Evolutionary conservation across 2,329 filamentous ascomycete species (phyloP).

Genomic region (Talaromyces atroroseus): DNA sequence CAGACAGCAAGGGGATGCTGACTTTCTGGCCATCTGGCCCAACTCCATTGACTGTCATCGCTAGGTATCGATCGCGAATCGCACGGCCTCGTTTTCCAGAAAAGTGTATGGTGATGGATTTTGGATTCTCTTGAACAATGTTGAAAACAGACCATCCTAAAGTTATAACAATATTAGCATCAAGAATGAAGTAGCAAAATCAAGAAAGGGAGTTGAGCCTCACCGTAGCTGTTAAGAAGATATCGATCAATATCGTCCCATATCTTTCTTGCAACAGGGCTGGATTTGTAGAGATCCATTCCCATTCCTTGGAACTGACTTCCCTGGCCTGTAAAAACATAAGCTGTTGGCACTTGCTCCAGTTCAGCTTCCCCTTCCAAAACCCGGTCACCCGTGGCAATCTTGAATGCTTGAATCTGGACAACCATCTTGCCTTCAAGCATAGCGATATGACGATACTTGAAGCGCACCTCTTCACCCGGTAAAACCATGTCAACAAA

Average conservation of each 20-base stretch:
- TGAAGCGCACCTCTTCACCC: constrained; percentile 90
- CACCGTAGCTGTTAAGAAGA: constrained; percentile 85
- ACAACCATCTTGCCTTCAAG: constrained; percentile 97
- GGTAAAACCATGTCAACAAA: constrained; percentile 97
- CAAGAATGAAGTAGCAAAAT: not conserved
- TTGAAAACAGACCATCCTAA: not conserved
- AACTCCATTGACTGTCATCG: not conserved
- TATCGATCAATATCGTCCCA: constrained; percentile 98
- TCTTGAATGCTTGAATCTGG: constrained; percentile 94
- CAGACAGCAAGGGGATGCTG: constrained; percentile 28
- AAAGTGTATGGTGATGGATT: not conserved
- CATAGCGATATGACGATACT: constrained; percentile 95
- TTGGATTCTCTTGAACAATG: not conserved
- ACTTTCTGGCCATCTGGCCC: not conserved
- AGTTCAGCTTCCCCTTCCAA: constrained; percentile 92
- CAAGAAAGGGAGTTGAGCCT: not conserved
- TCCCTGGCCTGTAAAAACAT: constrained; percentile 96
- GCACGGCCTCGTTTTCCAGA: not conserved
- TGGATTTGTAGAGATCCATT: constrained; percentile 95
- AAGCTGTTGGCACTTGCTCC: constrained; percentile 91
- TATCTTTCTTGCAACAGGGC: constrained; percentile 86
- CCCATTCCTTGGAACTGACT: constrained; percentile 99
- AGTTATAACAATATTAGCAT: not conserved
- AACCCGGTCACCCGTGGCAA: constrained; percentile 93
- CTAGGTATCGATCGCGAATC: not conserved